Base-by-base conservation (phyloP, 1,284 basidiomycete species). In the Cryptococcus amylolentus region DNA sequence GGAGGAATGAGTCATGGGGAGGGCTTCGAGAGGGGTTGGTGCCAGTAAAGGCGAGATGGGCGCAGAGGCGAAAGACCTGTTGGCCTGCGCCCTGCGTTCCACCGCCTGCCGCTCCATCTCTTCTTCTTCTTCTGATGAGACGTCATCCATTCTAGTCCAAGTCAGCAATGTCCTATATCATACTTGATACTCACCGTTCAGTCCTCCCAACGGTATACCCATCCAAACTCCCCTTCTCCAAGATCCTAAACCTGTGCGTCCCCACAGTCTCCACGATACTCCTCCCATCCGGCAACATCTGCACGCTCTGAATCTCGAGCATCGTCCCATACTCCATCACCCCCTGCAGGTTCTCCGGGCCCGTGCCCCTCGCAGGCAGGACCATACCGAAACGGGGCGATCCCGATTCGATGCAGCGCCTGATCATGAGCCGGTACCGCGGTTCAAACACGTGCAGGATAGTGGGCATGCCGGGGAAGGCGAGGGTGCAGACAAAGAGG, bases 371-470 rank as follows among this genome's bases (percentile, higher is more conserved):
- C 2, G 80, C 79, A 1, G 86, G 85, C 78, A 95, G 84, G 66
- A 96, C 84, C 89, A 97, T 96, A 20, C 94, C 94, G 73, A 98
- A 96, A 23, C 81, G 80, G 13, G 88, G 89, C 27, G 79, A 80
- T 5, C 84, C 80, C 13, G 83, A 84, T 64, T 90, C 87, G 52
- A 97, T 85, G 71, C 89, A 92, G 4, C 93, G 86, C 23, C 93
- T 86, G 54, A 97, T 86, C 93, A 97, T 95, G 40, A 97, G 82
- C 12, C 92, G 86, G 74, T 97, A 86, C 78, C 88, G 82, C 0
- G 94, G 93, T 74, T 98, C 94, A 70, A 91, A 96, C 68, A 97
- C 87, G 76, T 96, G 92, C 38, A 98, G 79, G 55, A 89, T 82
- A 46, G 88, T 93, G 18, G 91, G 91, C 81, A 93, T 86, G 52